phyloP scores from a whole-genome alignment of 148 eudicot species.

The Polygonum aviculare region DNA sequence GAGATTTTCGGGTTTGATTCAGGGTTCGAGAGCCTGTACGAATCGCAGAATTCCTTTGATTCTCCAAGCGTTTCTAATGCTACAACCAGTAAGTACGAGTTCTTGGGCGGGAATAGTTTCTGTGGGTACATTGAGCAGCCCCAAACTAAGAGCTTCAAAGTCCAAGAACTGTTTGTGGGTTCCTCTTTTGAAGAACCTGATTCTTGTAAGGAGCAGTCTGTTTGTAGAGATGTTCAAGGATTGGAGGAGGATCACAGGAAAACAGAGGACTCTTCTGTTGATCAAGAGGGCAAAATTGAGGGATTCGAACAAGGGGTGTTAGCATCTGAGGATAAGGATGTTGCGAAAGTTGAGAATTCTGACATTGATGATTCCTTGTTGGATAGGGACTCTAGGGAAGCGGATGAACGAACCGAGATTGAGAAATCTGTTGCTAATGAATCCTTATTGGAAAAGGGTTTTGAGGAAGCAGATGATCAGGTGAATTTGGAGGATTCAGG shows the following conservation, averaged over 20 bases:
- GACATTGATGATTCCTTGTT: neutral
- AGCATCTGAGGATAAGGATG: neutral
- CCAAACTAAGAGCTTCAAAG: slow-evolving; percentile 33
- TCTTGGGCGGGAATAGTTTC: slow-evolving; percentile 30
- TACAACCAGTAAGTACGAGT: slow-evolving; percentile 44
- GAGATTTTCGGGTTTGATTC: slow-evolving; percentile 3
- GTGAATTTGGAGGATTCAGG: neutral
- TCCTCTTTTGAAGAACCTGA: slow-evolving; percentile 18
- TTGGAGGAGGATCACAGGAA: neutral
- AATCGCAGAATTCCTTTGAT: neutral
- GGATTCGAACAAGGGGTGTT: neutral
- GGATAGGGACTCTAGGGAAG: neutral
- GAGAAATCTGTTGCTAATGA: neutral
- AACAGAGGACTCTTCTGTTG: neutral
- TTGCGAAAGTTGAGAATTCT: neutral
- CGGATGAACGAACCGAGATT: neutral
- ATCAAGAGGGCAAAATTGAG: neutral
- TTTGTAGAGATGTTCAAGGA: neutral
- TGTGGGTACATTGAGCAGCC: slow-evolving; percentile 50
- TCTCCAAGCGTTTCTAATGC: slow-evolving; percentile 1
- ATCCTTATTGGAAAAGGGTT: neutral
- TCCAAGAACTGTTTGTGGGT: slow-evolving; percentile 47
- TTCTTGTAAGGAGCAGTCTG: neutral
- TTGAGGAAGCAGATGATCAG: neutral
- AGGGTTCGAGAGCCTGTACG: neutral